Conservation (phyloP, 176 grass and related monocot species). For the Oropetium thomaeum region DNA sequence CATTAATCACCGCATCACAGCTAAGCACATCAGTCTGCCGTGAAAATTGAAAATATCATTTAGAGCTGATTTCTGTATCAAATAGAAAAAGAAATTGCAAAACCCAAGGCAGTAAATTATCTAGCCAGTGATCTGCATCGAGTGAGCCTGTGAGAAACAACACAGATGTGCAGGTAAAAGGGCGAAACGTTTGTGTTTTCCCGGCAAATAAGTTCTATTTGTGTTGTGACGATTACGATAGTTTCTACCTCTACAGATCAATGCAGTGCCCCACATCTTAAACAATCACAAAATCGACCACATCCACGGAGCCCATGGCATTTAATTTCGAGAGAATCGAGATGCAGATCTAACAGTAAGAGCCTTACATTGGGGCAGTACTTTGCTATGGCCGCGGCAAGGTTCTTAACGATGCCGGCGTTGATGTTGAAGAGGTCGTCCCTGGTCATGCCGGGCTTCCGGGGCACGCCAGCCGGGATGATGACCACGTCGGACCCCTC, state of each 20-base stretch:
- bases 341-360: not conserved
- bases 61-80: not conserved
- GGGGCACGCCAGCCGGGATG: constrained; percentile 65
- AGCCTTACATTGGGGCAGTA: constrained; percentile 59
- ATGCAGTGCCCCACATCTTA: not conserved
- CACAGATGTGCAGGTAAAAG: not conserved
- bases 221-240: not conserved
- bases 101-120: not conserved
- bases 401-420: constrained; percentile 60
- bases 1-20: not conserved
- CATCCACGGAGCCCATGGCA: not conserved
- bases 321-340: not conserved
- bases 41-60: not conserved
- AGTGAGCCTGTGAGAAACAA: not conserved
- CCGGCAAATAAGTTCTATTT: not conserved
- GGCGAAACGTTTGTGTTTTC: not conserved
- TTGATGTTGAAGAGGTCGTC: constrained; percentile 87
- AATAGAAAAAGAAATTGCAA: no score
- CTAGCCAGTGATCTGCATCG: not conserved
- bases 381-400: constrained; percentile 52
- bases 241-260: not conserved
- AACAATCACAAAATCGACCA: not conserved
- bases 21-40: not conserved
- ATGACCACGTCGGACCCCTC: constrained; percentile 61
- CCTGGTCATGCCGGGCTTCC: constrained; percentile 78